Conservation (phyloP, 139 green algal species). For the Deuterostichococcus epilithicus region DNA sequence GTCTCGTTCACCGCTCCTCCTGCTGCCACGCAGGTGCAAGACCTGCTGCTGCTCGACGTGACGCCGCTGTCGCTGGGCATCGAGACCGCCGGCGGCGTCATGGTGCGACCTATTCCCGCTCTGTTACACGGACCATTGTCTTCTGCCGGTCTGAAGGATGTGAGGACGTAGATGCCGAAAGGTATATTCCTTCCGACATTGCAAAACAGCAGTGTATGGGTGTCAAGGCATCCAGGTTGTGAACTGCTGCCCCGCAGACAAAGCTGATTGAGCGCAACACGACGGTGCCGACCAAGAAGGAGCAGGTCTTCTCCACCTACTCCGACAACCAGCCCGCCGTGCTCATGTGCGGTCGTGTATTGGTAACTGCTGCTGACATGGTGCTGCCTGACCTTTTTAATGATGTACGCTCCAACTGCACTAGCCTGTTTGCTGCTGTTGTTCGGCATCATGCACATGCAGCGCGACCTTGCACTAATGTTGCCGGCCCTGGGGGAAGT, state of each 20-base stretch:
- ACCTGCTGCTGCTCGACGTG: conserved; percentile 97
- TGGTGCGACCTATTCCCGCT: conserved; percentile 27
- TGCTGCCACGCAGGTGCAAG: no score
- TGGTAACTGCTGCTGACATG: conserved; percentile 14
- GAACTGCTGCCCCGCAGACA: conserved; percentile 59
- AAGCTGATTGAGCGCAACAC: conserved; percentile 96
- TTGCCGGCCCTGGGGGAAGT: no score
- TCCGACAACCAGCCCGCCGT: conserved; percentile 98
- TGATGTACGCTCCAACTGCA: no score
- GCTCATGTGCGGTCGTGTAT: conserved; percentile 58
- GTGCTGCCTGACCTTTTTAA: neutral
- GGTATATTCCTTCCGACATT: no score
- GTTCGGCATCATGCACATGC: no score
- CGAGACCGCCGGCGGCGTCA: conserved; percentile 91
- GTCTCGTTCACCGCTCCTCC: no score
- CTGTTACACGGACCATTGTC: neutral
- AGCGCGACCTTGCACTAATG: no score
- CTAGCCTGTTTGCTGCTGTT: no score
- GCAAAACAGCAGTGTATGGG: neutral
- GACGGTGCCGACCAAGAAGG: conserved; percentile 99
- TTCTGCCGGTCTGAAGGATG: no score
- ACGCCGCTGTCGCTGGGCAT: conserved; percentile 92
- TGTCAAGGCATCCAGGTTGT: neutral
- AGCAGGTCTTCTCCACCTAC: conserved; percentile 99
- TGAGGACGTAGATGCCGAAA: no score